Percentiles rank a stretch among this genome's conserved stretches.
These are phyloP conservation scores for Pseudogymnoascus sp. DNA, from an alignment of 2,329 filamentous ascomycete species.

Conservation along the genomic window DNA sequence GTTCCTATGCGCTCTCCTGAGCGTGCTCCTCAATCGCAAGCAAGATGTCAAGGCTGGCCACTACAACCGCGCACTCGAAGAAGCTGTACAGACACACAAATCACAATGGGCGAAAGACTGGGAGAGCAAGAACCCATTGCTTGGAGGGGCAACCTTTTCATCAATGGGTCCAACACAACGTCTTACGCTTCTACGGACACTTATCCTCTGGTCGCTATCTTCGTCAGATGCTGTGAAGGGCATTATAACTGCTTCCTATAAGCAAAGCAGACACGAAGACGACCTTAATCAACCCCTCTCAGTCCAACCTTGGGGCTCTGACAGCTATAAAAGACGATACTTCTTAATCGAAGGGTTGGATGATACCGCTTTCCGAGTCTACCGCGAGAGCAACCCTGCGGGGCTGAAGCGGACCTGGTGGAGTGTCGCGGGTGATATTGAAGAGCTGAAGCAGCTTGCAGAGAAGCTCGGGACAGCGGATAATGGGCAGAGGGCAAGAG, in stretches of 20 bases:
- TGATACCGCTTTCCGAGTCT: slow-evolving; percentile 88
- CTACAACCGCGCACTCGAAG: slow-evolving; percentile 86
- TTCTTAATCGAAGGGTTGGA: slow-evolving; percentile 90
- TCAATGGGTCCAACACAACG: slow-evolving; percentile 74
- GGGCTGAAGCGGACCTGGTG: slow-evolving; percentile 75
- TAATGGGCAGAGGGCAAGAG: slow-evolving; percentile 70
- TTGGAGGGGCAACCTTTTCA: slow-evolving; percentile 71
- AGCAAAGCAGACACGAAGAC: slow-evolving; percentile 72
- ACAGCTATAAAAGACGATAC: slow-evolving; percentile 86
- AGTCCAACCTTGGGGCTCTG: slow-evolving; percentile 82
- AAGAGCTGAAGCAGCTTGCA: slow-evolving; percentile 68
- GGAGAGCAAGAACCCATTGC: slow-evolving; percentile 74
- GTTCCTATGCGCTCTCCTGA: slow-evolving; percentile 80
- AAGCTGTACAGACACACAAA: slow-evolving; percentile 77
- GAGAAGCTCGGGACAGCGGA: slow-evolving; percentile 70
- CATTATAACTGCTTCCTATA: slow-evolving; percentile 81
- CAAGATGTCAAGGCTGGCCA: slow-evolving; percentile 95
- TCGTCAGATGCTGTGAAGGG: slow-evolving; percentile 76
- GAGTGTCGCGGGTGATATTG: slow-evolving; percentile 84
- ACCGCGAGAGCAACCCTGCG: slow-evolving; percentile 82
- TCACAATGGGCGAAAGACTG: slow-evolving; percentile 82
- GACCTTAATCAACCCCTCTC: slow-evolving; percentile 77
- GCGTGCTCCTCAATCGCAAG: slow-evolving; percentile 88
- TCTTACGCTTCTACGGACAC: slow-evolving; percentile 69
- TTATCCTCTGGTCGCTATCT: slow-evolving; percentile 81